phyloP scores from a whole-genome alignment of 2,329 filamentous ascomycete species.

The Fusarium chuoi region DNA sequence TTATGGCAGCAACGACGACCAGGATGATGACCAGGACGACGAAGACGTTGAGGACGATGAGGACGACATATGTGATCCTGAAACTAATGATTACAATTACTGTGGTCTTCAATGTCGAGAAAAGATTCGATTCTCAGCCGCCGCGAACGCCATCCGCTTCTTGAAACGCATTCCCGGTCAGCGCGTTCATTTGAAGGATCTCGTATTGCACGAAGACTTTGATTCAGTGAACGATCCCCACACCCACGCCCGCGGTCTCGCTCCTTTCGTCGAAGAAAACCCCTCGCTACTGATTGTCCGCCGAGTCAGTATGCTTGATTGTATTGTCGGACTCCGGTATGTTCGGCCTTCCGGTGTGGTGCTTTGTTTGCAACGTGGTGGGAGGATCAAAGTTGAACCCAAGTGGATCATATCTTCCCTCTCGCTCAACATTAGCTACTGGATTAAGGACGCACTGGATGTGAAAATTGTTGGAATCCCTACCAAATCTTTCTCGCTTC shows the following conservation, averaged over 20 bases:
- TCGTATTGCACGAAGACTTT: constrained; percentile 10
- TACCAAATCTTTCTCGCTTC: fast-evolving
- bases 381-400: fast-evolving
- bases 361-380: not conserved
- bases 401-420: not conserved
- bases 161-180: not conserved
- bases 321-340: too few relatives aligned
- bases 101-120: not conserved
- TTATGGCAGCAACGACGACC: fast-evolving
- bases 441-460: fast-evolving
- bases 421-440: fast-evolving
- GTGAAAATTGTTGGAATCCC: not conserved
- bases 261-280: not conserved
- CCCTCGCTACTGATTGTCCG: not conserved
- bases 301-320: not conserved
- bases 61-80: not conserved
- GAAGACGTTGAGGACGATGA: not conserved
- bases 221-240: not conserved
- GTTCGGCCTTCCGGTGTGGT: too few relatives aligned
- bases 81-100: not conserved
- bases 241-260: not conserved
- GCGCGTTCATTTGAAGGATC: not conserved
- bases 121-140: constrained; percentile 25
- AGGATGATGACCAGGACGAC: not conserved
- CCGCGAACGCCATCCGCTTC: constrained; percentile 14